phyloP scores from a whole-genome alignment of 23 red algal species.

The Cyanidium caldarium region DNA sequence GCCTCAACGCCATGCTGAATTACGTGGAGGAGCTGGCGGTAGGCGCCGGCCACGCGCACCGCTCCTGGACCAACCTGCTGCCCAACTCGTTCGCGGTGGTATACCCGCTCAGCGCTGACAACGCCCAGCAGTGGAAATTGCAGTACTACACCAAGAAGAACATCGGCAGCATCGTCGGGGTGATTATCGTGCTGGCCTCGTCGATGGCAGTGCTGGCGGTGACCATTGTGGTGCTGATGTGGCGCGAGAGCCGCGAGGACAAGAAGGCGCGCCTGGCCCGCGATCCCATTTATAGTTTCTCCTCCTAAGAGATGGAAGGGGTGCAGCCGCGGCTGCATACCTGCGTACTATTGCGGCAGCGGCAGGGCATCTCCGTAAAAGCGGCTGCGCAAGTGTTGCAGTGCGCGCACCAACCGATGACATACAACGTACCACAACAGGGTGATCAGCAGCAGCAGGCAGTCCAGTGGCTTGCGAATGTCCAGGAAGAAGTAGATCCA shows the following conservation, averaged over 20 bases:
- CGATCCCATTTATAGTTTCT: background rate
- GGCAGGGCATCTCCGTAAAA: too few species aligned
- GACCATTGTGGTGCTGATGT: slow-evolving; percentile 34
- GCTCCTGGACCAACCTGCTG: slow-evolving; percentile 76
- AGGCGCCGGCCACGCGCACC: slow-evolving; percentile 30
- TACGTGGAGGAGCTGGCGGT: slow-evolving; percentile 73
- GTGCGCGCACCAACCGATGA: background rate
- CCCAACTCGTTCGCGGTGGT: slow-evolving; percentile 92
- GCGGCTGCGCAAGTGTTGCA: too few species aligned
- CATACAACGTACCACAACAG: background rate
- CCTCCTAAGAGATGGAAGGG: background rate
- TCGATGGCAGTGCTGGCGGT: slow-evolving; percentile 32
- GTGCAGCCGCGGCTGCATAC: background rate
- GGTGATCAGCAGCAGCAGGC: background rate
- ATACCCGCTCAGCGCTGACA: slow-evolving; percentile 31
- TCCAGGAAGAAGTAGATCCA: slow-evolving; percentile 1
- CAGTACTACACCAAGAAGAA: slow-evolving; percentile 81
- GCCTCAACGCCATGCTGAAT: slow-evolving; percentile 68
- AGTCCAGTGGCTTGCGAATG: background rate
- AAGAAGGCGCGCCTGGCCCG: background rate
- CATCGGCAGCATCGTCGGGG: slow-evolving; percentile 63
- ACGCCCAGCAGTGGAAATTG: slow-evolving; percentile 58
- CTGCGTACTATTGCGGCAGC: too few species aligned
- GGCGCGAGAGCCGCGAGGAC: slow-evolving; percentile 52
- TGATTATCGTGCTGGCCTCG: slow-evolving; percentile 38